Base-by-base conservation (phyloP, 2,329 filamentous ascomycete species). In the Claviceps sorghi region DNA sequence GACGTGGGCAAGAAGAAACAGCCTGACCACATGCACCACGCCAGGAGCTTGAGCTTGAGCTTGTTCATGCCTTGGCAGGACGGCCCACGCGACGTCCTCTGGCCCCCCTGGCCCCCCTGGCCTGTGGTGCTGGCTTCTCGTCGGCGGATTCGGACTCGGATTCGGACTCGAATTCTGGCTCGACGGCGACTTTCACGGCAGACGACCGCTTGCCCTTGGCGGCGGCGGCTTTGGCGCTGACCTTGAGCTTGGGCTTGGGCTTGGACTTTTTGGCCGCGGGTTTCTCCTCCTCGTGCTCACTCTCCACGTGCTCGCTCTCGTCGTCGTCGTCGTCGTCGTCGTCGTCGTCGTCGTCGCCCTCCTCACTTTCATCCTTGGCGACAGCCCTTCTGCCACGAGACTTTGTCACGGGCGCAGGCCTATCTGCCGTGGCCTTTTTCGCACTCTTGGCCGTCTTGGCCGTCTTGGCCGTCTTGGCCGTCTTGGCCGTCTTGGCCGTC, bases 101-200 rank as follows among this genome's bases (percentile, higher is more conserved):
- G 44, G 62, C 56, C 59, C 65, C n/a, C n/a, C n/a, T n/a, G n/a
- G n/a, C n/a, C n/a, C 47, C 50, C 49, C 54, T 58, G 44, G 62
- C 56, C 59, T 65, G 70, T 13, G 65, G 58, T 5, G 59, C 65
- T 32, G 56, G 53, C 44, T 58, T 54, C 21, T 56, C 53, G 9
- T 57, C 50, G 3, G 47, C 36, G 3, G 53, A 53, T 4, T 52
- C 26, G 26, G 26, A 52, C 7, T 52, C 26, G 26, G 26, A 52
- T 4, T 52, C 36, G 3, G 53, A 53, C 7, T 52, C 26, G 26
- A 5, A 52, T 4, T 52, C 44, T 13, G 55, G 41, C n/a, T 50
- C 48, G 2, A 34, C 49, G 7, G 49, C 48, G n/a, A 44, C 46
- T 30, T 53, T 55, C 19, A 45, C 52, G 26, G 50, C 36, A 5